Base-by-base conservation (phyloP, 306 rosid species). In the Ziziphus jujuba region DNA sequence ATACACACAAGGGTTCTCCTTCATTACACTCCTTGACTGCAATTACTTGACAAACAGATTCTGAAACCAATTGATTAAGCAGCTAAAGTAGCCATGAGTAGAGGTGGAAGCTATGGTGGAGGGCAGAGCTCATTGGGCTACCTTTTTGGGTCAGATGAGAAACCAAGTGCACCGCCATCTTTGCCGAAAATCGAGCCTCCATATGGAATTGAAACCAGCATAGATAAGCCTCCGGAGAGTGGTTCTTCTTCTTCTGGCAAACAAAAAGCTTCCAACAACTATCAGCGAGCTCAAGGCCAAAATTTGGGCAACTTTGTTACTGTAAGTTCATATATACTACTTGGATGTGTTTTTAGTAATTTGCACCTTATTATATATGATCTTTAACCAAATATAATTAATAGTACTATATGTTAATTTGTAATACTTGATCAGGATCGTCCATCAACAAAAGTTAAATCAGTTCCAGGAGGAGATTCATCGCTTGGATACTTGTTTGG, bases 401-500 rank as follows among this genome's bases (percentile, higher is more conserved):
- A 43, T 36, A 11, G 11, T 36, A 36, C 43, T 11, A 13, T 63
- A 14, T 63, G 20, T 23, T 2, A 9, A 1, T 61, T 3, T 21
- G 36, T 59, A 10, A 33, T 58, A 21, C 16, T 48, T 35, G 5
- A 16, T 34, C 84, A 89, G 93, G 87, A 85, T 75, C 93, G 89
- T 65, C 96, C 93, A 16, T 84, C 96, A 11, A 87, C 93, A 58
- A 89, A 75, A 72, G 91, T 83, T 65, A 87, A 84, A 45, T 87
- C 96, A 11, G 91, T 74, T 69, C 96, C 96, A 2, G 96, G 96
- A 7, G 96, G 93, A 31, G 84, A 81, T 75, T 89, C 96, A n/a
- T 89, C 96, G 16, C 89, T 89, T 44, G 93, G 96, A 14, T 87
- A 89, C 83, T 81, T 89, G 89, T 89, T 89, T 75, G 96, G 96